Evolutionary conservation across 2,329 filamentous ascomycete genomes (phyloP), one percentile per base, ranked within the genome.

Genomic region (Paracoccidioides brasiliensis): DNA sequence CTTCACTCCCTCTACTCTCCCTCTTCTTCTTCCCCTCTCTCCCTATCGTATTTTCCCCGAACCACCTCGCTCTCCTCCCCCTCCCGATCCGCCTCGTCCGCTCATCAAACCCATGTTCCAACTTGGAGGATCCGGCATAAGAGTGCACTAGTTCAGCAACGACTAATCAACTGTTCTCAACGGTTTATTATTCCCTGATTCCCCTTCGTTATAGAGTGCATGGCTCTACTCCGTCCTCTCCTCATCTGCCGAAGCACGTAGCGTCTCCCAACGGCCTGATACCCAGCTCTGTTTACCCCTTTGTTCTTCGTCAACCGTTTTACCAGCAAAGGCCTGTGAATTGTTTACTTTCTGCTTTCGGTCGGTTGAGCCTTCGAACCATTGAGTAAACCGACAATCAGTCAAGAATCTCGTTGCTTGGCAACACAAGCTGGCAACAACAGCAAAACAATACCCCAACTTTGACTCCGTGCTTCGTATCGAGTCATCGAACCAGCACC

Each of bases 121-220:
- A 56, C 48, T 37, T 43, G 33, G 5, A 22, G 4, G 15, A 15
- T 28, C 33, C 48, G 48, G 48, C 15, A 50, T 50, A 33, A 12
- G 33, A 50, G 35, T 38, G 48, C 35, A 50, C 35, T 50, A 38
- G 35, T 12, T 22, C 46, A 38, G 15, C n/a, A 15, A 50, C 48
- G 15, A 50, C 37, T 6, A 15, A 30, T 9, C 28, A 32, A 12
- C 5, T 33, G 15, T n/a, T 4, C 44, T 8, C 9, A 33, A 37
- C 7, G 9, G 22, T 33, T 44, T 22, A 15, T 37, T 50, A 22
- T 9, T 40, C 15, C 48, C 35, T 22, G 32, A 37, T 15, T 4
- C 6, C 64, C 59, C 60, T 58, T 58, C 10, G 22, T 62, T 58
- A 64, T 64, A 63, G 63, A 64, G 65, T 67, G 64, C 63, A 65